These are phyloP conservation scores for Colletotrichum endophyticum DNA, from an alignment of 2,329 filamentous ascomycete species.

Conservation along the genomic window DNA sequence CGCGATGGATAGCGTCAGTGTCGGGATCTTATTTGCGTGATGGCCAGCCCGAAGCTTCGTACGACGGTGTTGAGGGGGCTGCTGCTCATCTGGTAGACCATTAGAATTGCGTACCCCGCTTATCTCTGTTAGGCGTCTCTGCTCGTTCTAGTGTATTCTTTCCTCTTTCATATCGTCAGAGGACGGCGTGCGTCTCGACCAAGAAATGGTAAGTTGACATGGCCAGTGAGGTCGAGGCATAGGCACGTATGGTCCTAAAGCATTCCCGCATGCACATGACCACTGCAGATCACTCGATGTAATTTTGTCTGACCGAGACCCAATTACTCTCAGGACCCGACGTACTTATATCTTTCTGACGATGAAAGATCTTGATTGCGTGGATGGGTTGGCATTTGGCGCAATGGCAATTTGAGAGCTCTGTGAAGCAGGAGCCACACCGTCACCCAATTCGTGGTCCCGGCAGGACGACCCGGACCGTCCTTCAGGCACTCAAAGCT, in stretches of 20 bases:
- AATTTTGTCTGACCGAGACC: accelerated
- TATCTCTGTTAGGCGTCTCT: background rate
- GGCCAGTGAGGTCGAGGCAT: background rate
- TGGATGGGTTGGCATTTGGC: accelerated
- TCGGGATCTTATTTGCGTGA: background rate
- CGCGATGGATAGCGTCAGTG: no score
- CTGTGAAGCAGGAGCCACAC: background rate
- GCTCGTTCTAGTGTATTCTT: background rate
- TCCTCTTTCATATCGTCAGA: background rate
- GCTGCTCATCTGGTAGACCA: background rate
- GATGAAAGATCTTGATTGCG: accelerated
- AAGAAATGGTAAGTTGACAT: background rate
- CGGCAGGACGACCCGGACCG: accelerated
- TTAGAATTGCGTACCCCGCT: background rate
- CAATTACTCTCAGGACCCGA: accelerated
- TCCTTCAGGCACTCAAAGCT: background rate
- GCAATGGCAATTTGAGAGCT: background rate
- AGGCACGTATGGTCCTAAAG: background rate
- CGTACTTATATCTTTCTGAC: accelerated
- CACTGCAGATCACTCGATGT: no score
- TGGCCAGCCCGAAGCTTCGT: background rate
- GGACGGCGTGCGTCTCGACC: no score
- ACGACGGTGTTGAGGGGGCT: background rate
- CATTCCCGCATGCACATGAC: no score
- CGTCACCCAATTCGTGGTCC: accelerated